Evolutionary conservation across 345 rosid genomes (phyloP), one percentile per base, ranked within the genome.

Genomic region (Ceriops zippeliana): DNA sequence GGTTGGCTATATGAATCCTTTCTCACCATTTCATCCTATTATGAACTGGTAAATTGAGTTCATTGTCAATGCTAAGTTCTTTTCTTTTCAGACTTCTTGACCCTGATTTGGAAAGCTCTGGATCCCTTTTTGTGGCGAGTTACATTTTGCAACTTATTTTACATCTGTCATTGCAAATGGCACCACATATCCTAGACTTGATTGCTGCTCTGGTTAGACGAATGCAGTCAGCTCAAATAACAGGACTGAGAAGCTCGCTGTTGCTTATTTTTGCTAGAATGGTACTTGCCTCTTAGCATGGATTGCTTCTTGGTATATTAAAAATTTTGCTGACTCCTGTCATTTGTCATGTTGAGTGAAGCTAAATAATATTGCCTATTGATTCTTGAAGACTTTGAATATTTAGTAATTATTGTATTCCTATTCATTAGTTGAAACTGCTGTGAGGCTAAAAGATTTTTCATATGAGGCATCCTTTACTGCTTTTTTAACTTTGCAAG

Each of bases 81-180:
- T 30, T 46, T 35, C 49, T 68, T 59, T 78, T 82, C 85, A 93
- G 97, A 90, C 97, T 90, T 77, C 96, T 93, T 51, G 84, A 90
- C 76, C 98, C 97, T 68, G 83, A 77, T 68, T 69, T 90, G 76
- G 96, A 93, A 76, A 84, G 95, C 83, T 93, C 98, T 61, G 97
- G 97, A 76, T 93, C 98, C 70, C 87, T 93, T 60, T 90, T 90
- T 79, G 92, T 92, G 63, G 98, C 97, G 54, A 85, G 80, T 78
- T 93, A 89, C 72, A 81, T 89, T 76, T 79, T 93, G 81, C 97
- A 90, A 82, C 97, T 93, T 68, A 87, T 93, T 68, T 86, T 93
- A 86, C 96, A 89, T 78, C 85, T 93, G 73, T 95, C 98, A 21
- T 80, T 74, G 52, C 92, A 93, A 77, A 93, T 93, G 95, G 92